phyloP scores from a whole-genome alignment of 1,139 yeast species.

The Blastobotrys capitulatus region DNA sequence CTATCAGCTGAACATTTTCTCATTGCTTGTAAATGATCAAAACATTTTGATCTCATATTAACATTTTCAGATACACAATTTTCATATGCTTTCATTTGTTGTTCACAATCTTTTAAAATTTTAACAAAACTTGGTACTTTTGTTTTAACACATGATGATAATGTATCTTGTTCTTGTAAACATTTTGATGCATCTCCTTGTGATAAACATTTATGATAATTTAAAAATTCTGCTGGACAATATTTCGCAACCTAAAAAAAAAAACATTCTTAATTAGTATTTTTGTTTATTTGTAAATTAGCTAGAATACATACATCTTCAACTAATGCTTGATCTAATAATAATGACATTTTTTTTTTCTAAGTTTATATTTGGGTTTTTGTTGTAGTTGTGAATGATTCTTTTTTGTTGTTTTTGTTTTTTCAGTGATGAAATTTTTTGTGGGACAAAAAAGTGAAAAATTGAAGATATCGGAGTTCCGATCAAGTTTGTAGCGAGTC shows the following conservation, averaged over 20 bases:
- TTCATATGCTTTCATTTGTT: conserved; percentile 53
- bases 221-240: conserved; percentile 61
- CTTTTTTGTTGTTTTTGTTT: no score
- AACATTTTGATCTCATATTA: conserved; percentile 39
- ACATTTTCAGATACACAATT: conserved; percentile 45
- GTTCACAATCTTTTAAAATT: conserved; percentile 54
- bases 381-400: no score
- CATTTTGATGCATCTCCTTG: conserved; percentile 46
- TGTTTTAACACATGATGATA: conserved; percentile 53
- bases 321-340: conserved; percentile 49
- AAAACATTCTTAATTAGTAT: not conserved
- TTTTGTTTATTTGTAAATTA: not conserved
- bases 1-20: conserved; percentile 35
- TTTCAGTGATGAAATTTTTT: not conserved
- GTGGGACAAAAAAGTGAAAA: not conserved
- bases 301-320: conserved; percentile 38
- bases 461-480: not conserved
- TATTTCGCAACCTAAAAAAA: conserved; percentile 49
- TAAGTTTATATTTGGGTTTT: no score
- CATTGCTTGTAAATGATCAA: conserved; percentile 34
- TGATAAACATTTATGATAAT: conserved; percentile 61
- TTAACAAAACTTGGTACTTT: conserved; percentile 60
- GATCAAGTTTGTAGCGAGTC: no score
- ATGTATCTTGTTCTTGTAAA: conserved; percentile 43
- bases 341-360: conserved; percentile 40